Percentiles rank a stretch among this genome's conserved stretches.
These are phyloP conservation scores for Penicillium fimorum DNA, from an alignment of 495 filamentous ascomycete genomes.

Conservation along the genomic window DNA sequence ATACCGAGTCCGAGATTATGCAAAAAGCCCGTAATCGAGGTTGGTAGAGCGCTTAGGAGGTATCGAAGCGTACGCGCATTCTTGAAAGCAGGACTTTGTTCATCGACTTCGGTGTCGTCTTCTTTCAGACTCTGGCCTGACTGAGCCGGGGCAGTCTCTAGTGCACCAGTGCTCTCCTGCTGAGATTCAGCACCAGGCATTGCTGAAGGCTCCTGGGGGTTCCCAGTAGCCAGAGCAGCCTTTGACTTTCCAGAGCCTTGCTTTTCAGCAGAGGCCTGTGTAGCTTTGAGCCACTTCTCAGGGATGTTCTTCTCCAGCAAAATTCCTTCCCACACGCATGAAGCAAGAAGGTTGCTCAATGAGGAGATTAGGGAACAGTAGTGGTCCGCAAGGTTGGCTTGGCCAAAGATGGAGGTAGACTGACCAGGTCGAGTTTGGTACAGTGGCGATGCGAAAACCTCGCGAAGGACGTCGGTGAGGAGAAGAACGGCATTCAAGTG, in stretches of 20 bases:
- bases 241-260: constrained; percentile 46
- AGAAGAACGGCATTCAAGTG: constrained; percentile 72
- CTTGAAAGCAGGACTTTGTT: constrained; percentile 60
- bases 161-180: constrained; percentile 20
- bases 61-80: constrained; percentile 76
- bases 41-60: constrained; percentile 71
- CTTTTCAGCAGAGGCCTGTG: constrained; percentile 50
- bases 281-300: constrained; percentile 63
- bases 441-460: constrained; percentile 64
- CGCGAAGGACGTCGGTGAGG: constrained; percentile 67
- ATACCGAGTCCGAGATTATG: constrained; percentile 78
- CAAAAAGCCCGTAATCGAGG: constrained; percentile 71
- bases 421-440: constrained; percentile 60
- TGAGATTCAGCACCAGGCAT: constrained; percentile 18
- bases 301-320: constrained; percentile 66
- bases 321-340: constrained; percentile 81
- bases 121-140: constrained; percentile 39
- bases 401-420: constrained; percentile 56
- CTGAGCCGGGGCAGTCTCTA: constrained; percentile 23
- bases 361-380: constrained; percentile 66
- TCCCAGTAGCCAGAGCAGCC: constrained; percentile 32
- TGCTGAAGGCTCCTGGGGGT: constrained; percentile 15
- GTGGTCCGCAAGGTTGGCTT: constrained; percentile 77
- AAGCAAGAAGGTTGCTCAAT: constrained; percentile 72
- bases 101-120: constrained; percentile 38